Base-by-base conservation (phyloP, 2,329 filamentous ascomycete genomes). In the Fusarium sp. region DNA sequence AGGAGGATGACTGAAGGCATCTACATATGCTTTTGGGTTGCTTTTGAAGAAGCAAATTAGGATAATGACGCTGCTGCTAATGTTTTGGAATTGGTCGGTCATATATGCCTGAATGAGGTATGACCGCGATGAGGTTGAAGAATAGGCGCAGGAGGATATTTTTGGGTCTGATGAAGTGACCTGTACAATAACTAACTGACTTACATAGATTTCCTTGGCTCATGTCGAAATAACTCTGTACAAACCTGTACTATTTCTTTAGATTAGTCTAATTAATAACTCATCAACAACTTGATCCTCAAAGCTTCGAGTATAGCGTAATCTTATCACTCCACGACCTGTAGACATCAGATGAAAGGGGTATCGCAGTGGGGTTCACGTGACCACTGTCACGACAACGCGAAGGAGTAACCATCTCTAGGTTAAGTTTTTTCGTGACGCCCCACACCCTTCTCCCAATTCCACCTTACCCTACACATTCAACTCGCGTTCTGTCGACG, bases 341-440 rank as follows among this genome's bases (percentile, higher is more conserved):
- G 23, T 23, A 23, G 45, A 18, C n/a, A n/a, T 26, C 50, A 49
- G n/a, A 45, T 42, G 42, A n/a, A 41, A 58, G 27, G 48, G 46
- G 38, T 26, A n/a, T 9, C 23, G 17, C 26, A 40, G 17, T 66
- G 42, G 32, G 73, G 73, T 73, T 40, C 78, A 76, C 15, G 49
- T 40, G 64, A 57, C 44, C 52, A 58, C 42, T 64, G 65, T 26
- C 50, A 64, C 58, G 40, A 56, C 54, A 68, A 71, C 67, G 55
- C 67, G 59, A 65, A 33, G 48, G 26, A 48, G 37, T 33, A 30
- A 57, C 52, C 49, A 45, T 52, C 58, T 68, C 65, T 52, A 68
- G 64, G 70, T 71, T 67, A 71, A 65, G 73, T 76, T 77, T 76
- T 78, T 73, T 76, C 74, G 64, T 62, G 61, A 58, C 60, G 74